Conservation (phyloP, 768 basidiomycete species). For the Mycena vitilis region DNA sequence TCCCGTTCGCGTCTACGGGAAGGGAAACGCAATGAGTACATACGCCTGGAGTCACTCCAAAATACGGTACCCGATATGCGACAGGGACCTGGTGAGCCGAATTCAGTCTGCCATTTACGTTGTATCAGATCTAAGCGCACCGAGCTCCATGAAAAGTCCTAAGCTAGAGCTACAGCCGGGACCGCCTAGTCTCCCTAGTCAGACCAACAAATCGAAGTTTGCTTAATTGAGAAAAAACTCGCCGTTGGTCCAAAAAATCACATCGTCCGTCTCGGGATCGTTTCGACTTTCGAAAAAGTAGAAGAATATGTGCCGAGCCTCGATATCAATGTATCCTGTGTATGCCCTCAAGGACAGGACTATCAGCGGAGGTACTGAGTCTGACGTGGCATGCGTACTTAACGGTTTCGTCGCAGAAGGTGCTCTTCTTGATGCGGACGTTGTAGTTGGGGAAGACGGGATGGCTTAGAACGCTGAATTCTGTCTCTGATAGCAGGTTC, state of each 20-base stretch:
- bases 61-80: conserved; percentile 51
- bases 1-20: conserved; percentile 52
- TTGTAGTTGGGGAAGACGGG: conserved; percentile 57
- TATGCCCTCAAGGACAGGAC: conserved; percentile 53
- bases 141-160: conserved; percentile 80
- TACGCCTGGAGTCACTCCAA: not conserved
- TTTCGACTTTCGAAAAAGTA: conserved; percentile 82
- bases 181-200: conserved; percentile 42
- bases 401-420: conserved; percentile 55
- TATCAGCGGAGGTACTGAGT: not conserved
- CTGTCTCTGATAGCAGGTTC: conserved; percentile 40
- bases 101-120: not conserved
- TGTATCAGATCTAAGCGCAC: conserved; percentile 38
- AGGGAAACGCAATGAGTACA: not conserved
- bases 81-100: conserved; percentile 67
- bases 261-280: conserved; percentile 69
- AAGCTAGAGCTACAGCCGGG: conserved; percentile 58
- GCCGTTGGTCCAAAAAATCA: conserved; percentile 68
- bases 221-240: conserved; percentile 42
- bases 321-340: conserved; percentile 76
- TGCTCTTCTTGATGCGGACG: conserved; percentile 53
- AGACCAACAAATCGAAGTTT: not conserved
- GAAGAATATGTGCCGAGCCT: conserved; percentile 75
- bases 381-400: conserved; percentile 41
- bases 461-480: conserved; percentile 54